phyloP scores from a whole-genome alignment of 176 grass and related monocot genomes.

The Eremochloa ophiuroides region DNA sequence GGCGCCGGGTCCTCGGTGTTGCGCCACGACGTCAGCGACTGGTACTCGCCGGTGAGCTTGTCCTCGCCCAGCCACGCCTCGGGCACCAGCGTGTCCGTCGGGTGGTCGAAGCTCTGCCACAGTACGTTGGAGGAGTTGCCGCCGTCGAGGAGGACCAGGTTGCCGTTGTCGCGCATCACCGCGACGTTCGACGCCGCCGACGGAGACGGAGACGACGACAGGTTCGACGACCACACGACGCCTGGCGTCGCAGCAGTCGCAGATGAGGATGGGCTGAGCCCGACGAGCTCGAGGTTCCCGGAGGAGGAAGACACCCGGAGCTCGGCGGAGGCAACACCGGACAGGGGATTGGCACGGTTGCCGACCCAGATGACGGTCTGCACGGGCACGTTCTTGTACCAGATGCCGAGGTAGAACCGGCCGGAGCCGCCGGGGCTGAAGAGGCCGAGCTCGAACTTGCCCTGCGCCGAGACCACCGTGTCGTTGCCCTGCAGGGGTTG shows the following conservation, averaged over 20 bases:
- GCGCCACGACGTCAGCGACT: conserved; percentile 42
- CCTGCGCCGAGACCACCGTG: conserved; percentile 29
- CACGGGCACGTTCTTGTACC: conserved; percentile 39
- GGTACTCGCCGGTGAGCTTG: conserved; percentile 23
- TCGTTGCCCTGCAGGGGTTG: conserved; percentile 30
- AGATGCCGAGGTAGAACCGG: conserved; percentile 36
- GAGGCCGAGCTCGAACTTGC: conserved; percentile 43
- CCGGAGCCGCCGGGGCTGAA: conserved; percentile 31
- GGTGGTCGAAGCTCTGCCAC: conserved; percentile 52
- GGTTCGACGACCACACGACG: conserved; percentile 24
- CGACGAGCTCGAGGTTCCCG: conserved; percentile 25
- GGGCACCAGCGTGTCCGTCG: conserved; percentile 34
- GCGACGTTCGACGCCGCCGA: not conserved
- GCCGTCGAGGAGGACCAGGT: conserved; percentile 29
- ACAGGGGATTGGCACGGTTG: conserved; percentile 29
- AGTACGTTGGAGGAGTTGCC: conserved; percentile 30
- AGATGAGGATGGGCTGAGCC: not conserved
- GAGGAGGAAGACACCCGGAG: conserved; percentile 10
- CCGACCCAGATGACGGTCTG: conserved; percentile 36
- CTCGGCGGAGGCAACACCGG: not conserved
- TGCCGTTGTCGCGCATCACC: conserved; percentile 40
- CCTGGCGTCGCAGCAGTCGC: not conserved
- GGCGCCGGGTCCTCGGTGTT: conserved; percentile 39
- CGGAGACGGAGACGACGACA: not conserved
- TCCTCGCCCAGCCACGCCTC: conserved; percentile 43